Evolutionary conservation across 768 basidiomycete species (phyloP).

Genomic region (Jaapia argillacea): DNA sequence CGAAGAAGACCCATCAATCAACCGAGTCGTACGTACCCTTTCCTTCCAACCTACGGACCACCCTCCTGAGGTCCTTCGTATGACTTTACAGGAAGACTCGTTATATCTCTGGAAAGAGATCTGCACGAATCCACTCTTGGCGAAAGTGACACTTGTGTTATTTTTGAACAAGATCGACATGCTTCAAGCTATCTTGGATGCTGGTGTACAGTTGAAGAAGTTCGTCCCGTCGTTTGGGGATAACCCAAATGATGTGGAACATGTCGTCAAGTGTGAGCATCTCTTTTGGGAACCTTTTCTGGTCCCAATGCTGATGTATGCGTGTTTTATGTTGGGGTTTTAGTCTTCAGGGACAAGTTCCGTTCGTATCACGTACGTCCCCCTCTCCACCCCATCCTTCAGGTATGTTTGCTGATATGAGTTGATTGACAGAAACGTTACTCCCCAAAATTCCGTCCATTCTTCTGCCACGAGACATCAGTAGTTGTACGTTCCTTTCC

Average conservation of each 20-base stretch:
- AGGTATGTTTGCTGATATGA: neutral
- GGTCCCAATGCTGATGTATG: neutral
- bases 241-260: conserved; percentile 42
- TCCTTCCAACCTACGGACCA: neutral
- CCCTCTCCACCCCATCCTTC: neutral
- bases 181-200: conserved; percentile 39
- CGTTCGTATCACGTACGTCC: conserved; percentile 44
- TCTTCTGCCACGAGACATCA: conserved; percentile 62
- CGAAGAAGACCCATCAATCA: conserved; percentile 55
- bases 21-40: conserved; percentile 40
- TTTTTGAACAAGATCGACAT: conserved; percentile 77
- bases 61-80: too few species aligned
- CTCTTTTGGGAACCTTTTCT: neutral
- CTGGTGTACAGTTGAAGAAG: conserved; percentile 44
- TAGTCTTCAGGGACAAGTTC: conserved; percentile 69
- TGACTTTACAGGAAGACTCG: conserved; percentile 52
- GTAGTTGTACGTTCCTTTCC: conserved; percentile 42
- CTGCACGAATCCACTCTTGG: conserved; percentile 52
- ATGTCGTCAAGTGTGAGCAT: conserved; percentile 59
- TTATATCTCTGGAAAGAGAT: conserved; percentile 61
- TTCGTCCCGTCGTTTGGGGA: conserved; percentile 58
- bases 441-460: conserved; percentile 47
- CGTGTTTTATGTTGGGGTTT: neutral
- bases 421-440: conserved; percentile 35
- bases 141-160: conserved; percentile 53